Evolutionary conservation across 345 rosid species (phyloP), one percentile per base, ranked within the genome.

Genomic region (Gossypium australe): DNA sequence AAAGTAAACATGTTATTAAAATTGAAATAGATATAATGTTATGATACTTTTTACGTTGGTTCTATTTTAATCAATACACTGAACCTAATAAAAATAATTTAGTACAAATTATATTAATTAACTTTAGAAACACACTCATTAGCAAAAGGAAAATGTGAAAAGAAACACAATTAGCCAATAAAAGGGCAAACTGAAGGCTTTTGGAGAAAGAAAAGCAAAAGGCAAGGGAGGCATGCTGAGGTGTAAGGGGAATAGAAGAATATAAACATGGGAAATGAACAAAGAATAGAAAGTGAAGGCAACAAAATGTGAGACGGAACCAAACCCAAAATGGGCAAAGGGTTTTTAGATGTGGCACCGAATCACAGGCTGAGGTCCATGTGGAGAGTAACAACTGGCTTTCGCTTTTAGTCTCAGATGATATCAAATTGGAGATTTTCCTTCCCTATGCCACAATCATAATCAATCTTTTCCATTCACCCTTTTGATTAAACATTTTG

Each of bases 241-340:
- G 48, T 70, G 73, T 70, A 55, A 27, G 2, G 16, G 73, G 49
- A 29, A 34, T 53, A 45, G 4, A 29, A 22, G 12, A 65, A 45
- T 47, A 34, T 34, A 34, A 47, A 34, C 60, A n/a, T 9, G 18
- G 34, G 38, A 29, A 29, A 29, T 29, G 38, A 29, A n/a, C 16
- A 49, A 3, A 9, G 9, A 64, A 41, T 6, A 53, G 27, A 53
- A 67, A 24, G 62, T 53, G 34, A 48, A 59, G n/a, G 67, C 53
- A 67, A 72, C 55, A 72, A 56, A 57, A 3, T 43, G 75, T 72
- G 53, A 24, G n/a, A n/a, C 53, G 73, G 47, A 52, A 3, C 73
- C 27, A 38, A 43, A 24, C 76, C 48, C 68, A 18, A 34, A 74
- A 18, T 61, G 13, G 77, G 3, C 49, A 9, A 18, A n/a, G 43